Evolutionary conservation across 148 eudicot genomes (phyloP).

Genomic region (Nepenthes gracilis): DNA sequence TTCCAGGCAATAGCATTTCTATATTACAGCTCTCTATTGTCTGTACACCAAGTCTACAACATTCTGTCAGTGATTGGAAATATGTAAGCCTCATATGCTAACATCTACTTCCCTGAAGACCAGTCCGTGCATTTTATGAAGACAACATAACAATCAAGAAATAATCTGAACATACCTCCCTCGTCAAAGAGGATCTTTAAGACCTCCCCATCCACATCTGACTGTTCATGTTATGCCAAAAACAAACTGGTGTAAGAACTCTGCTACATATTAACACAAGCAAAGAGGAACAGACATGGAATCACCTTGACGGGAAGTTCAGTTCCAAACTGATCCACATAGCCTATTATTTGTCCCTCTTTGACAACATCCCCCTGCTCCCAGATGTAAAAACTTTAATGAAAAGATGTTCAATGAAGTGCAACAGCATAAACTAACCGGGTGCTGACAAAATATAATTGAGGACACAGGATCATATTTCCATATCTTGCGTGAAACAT

Average conservation of each 20-base stretch:
- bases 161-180: conserved; percentile 42
- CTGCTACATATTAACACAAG: conserved; percentile 4
- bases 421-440: not conserved
- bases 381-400: not conserved
- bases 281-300: conserved; percentile 6
- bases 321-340: conserved; percentile 75
- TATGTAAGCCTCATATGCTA: no score
- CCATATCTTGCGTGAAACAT: no score
- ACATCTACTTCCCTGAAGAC: no score
- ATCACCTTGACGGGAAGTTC: conserved; percentile 77
- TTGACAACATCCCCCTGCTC: conserved; percentile 74
- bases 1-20: no score
- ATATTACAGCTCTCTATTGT: no score
- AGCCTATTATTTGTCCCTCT: conserved; percentile 85
- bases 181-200: conserved; percentile 54
- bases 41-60: no score
- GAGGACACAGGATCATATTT: no score
- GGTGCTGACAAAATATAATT: no score
- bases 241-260: not conserved
- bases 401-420: not conserved
- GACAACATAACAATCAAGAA: not conserved
- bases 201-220: conserved; percentile 86
- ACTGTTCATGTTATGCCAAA: conserved; percentile 27
- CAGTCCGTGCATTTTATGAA: no score
- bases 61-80: no score